Percentiles rank a stretch among this genome's conserved stretches.
Conservation (phyloP, 2,329 filamentous ascomycete species). For the Boeremia exigua region DNA sequence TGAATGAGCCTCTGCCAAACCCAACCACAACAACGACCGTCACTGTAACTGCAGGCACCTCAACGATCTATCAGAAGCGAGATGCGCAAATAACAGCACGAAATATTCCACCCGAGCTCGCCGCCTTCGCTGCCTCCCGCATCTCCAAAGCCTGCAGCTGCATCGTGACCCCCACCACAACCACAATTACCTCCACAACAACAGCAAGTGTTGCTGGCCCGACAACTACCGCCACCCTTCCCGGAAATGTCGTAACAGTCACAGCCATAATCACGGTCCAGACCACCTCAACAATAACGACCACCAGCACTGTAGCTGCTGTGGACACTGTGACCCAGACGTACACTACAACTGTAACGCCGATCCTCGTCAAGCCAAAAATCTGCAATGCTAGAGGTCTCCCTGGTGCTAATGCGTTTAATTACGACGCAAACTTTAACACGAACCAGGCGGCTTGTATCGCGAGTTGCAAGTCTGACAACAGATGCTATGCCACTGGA, state of each 20-base stretch:
- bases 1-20: not conserved
- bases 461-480: not conserved
- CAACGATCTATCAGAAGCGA: not conserved
- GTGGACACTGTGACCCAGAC: not conserved
- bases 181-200: not conserved
- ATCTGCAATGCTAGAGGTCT: not conserved
- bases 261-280: not conserved
- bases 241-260: not conserved
- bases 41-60: not conserved
- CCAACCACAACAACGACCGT: not conserved
- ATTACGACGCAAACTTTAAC: not conserved
- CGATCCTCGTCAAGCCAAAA: not conserved
- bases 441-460: not conserved
- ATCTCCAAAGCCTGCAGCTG: not conserved
- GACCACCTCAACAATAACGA: not conserved
- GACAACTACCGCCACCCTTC: not conserved
- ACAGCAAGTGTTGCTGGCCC: not conserved
- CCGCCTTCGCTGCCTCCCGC: not conserved
- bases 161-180: not conserved
- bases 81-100: not conserved
- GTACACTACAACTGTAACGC: not conserved
- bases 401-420: not conserved
- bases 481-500: not conserved
- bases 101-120: not conserved
- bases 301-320: not conserved